Evolutionary conservation across 2,329 filamentous ascomycete genomes (phyloP).

Genomic region (Sporothrix humicola): DNA sequence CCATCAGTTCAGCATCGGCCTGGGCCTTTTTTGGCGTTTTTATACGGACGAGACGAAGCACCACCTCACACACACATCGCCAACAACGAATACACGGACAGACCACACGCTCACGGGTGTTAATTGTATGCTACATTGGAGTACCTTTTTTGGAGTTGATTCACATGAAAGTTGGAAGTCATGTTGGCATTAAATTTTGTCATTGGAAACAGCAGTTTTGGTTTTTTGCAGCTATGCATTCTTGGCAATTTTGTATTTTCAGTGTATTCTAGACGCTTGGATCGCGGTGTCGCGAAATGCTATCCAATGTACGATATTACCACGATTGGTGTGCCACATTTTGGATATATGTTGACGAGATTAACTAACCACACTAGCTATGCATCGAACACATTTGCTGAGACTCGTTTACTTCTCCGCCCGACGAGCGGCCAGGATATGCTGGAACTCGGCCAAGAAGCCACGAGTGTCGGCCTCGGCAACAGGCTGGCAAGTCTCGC

Average conservation of each 20-base stretch:
- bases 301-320: constrained; percentile 21
- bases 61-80: background rate
- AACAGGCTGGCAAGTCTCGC: constrained; percentile 27
- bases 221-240: background rate
- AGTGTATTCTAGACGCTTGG: constrained; percentile 11
- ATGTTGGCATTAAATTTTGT: background rate
- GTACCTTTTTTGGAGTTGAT: too few species aligned
- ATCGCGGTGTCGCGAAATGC: background rate
- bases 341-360: background rate
- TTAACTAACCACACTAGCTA: background rate
- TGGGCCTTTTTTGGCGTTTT: constrained; percentile 6
- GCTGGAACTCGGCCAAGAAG: constrained; percentile 30
- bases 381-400: background rate
- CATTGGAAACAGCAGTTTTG: background rate
- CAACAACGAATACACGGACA: constrained; percentile 3
- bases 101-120: background rate
- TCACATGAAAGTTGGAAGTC: background rate
- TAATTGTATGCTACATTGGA: background rate
- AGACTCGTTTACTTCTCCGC: background rate
- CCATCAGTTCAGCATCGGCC: background rate
- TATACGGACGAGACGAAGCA: background rate
- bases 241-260: constrained; percentile 15
- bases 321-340: background rate
- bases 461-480: constrained; percentile 29
- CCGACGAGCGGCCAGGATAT: constrained; percentile 24